Percentiles rank a stretch among this genome's conserved stretches.
These are phyloP conservation scores for Neocallimastix lanati DNA, from an alignment of 192 early-diverging fungal genomes.

Conservation along the genomic window DNA sequence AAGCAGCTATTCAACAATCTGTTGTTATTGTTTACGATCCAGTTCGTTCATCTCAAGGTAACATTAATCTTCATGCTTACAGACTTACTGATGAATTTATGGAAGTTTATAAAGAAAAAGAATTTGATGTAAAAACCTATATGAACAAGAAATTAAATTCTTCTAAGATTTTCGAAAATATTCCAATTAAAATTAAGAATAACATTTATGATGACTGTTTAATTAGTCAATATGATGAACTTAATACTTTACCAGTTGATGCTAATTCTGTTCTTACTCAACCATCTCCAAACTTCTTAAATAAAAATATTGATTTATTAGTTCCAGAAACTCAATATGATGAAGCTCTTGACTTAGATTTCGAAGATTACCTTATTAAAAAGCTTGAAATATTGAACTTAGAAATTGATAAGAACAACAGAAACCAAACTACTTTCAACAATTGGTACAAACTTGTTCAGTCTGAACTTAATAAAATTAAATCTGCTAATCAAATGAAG, in stretches of 20 bases:
- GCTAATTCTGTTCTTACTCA: constrained; percentile 31
- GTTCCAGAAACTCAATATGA: neutral
- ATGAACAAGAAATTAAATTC: constrained; percentile 58
- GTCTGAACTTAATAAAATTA: constrained; percentile 66
- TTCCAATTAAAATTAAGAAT: constrained; percentile 74
- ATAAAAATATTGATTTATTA: constrained; percentile 6
- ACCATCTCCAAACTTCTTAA: constrained; percentile 23
- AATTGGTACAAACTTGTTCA: constrained; percentile 85
- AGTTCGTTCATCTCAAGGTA: constrained; percentile 62
- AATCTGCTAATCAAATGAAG: constrained; percentile 35
- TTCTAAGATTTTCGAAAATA: constrained; percentile 71
- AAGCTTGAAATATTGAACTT: neutral
- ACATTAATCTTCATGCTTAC: constrained; percentile 69
- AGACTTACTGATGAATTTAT: constrained; percentile 72
- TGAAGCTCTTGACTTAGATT: neutral
- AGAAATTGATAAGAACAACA: constrained; percentile 66
- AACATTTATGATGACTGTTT: neutral
- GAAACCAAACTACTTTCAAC: constrained; percentile 80
- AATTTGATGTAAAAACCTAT: constrained; percentile 71
- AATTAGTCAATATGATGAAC: constrained; percentile 16
- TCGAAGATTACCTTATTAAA: neutral
- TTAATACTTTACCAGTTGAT: constrained; percentile 28
- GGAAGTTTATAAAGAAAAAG: constrained; percentile 52
- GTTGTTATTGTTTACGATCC: constrained; percentile 90
- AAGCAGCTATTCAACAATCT: constrained; percentile 62